phyloP scores from a whole-genome alignment of 106 monocot genomes.

The Platanthera guangdongensis region DNA sequence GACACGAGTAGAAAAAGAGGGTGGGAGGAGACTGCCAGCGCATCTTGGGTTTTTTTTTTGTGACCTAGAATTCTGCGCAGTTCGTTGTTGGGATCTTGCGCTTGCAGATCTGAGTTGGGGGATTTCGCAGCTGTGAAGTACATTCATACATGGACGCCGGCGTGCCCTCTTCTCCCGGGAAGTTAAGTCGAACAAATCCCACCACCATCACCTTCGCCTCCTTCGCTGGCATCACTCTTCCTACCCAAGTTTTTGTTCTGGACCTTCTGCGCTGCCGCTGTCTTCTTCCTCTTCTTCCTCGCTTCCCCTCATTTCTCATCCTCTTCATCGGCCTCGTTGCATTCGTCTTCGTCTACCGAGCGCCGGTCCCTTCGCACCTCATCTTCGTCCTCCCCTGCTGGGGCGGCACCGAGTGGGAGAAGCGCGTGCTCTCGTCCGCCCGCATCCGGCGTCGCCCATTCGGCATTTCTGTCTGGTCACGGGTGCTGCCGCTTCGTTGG shows the following conservation, averaged over 20 bases:
- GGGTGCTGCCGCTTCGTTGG: slow-evolving; percentile 22
- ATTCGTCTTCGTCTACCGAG: background rate
- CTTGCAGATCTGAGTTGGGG: background rate
- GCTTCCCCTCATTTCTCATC: background rate
- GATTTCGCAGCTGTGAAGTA: background rate
- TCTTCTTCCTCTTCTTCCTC: slow-evolving; percentile 12
- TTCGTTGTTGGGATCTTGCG: background rate
- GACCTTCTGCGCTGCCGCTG: slow-evolving; percentile 6
- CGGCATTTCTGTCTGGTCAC: slow-evolving; percentile 19
- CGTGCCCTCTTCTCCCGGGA: slow-evolving; percentile 17
- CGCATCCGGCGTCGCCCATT: slow-evolving; percentile 7
- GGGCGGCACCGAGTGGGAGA: slow-evolving; percentile 22
- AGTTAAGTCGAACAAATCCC: slow-evolving; percentile 20
- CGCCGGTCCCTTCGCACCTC: slow-evolving; percentile 12
- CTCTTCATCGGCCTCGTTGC: background rate
- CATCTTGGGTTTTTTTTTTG: background rate
- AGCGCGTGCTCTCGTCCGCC: slow-evolving; percentile 10
- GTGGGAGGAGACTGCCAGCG: background rate
- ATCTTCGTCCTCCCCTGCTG: background rate
- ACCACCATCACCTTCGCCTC: slow-evolving; percentile 11
- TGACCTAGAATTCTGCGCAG: background rate
- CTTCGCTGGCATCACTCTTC: background rate
- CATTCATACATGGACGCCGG: background rate
- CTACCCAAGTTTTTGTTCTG: slow-evolving; percentile 3
- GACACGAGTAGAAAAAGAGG: background rate